These are phyloP conservation scores for Setaria viridis DNA, from an alignment of 202 grass and related monocot genomes.

Conservation along the genomic window DNA sequence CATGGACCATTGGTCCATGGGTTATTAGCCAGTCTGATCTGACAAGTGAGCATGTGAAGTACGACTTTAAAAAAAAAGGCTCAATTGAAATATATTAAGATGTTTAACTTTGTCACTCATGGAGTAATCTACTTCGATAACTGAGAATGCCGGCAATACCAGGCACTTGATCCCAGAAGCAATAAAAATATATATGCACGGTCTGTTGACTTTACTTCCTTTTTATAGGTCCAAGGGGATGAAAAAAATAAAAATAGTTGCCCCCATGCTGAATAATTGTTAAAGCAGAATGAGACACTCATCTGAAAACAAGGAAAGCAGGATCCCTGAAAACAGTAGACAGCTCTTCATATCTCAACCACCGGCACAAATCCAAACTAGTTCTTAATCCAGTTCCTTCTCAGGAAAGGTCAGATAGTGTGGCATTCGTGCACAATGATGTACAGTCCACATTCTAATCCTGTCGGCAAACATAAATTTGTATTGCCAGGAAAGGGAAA, in stretches of 20 bases:
- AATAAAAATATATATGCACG: constrained; percentile 23
- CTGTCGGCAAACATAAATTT: constrained; percentile 1
- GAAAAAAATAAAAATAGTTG: not conserved
- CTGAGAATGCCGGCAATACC: constrained; percentile 7
- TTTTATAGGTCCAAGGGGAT: not conserved
- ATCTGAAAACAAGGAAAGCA: constrained; percentile 29
- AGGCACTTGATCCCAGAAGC: constrained; percentile 44
- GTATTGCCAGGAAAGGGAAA: not conserved
- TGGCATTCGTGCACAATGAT: constrained; percentile 5
- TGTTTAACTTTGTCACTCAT: not conserved
- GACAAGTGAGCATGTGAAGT: constrained; percentile 1
- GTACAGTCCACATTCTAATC: not conserved
- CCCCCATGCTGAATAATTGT: not conserved
- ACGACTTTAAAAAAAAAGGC: too few species aligned
- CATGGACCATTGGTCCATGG: constrained; percentile 15
- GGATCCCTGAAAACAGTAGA: constrained; percentile 40
- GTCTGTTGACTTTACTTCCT: constrained; percentile 22
- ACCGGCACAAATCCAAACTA: not conserved
- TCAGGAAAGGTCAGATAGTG: not conserved
- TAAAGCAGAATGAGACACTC: not conserved
- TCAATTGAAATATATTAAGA: not conserved
- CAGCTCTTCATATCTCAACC: constrained; percentile 28
- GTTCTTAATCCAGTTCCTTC: constrained; percentile 1
- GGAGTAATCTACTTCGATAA: constrained; percentile 1
- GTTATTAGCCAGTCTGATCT: not conserved